These are phyloP conservation scores for Clarkia xantiana DNA, from an alignment of 345 rosid genomes.

Conservation along the genomic window DNA sequence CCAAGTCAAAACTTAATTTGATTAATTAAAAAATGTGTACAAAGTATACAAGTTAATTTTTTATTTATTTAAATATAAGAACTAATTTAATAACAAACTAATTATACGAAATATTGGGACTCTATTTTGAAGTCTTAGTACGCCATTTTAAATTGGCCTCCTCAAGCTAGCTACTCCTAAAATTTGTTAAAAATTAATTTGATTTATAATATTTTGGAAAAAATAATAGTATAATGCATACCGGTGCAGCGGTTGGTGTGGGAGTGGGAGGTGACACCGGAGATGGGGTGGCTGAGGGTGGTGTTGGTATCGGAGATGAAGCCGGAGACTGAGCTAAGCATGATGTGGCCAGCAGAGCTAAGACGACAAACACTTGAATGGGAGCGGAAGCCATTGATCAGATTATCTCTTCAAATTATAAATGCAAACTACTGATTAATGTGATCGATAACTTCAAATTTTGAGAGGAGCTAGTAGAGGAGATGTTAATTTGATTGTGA, in stretches of 20 bases:
- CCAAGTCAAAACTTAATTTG: neutral
- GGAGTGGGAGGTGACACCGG: conserved; percentile 20
- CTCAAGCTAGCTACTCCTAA: too few species aligned
- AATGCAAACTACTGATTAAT: too few species aligned
- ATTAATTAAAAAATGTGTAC: too few species aligned
- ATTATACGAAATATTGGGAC: too few species aligned
- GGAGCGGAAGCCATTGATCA: conserved; percentile 30
- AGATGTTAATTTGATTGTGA: neutral
- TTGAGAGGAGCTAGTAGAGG: neutral
- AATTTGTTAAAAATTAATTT: too few species aligned
- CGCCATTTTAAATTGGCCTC: too few species aligned
- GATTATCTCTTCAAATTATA: neutral
- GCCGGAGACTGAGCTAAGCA: conserved; percentile 65
- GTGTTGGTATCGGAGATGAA: conserved; percentile 20
- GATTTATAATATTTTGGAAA: too few species aligned
- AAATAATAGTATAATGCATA: neutral
- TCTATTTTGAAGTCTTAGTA: too few species aligned
- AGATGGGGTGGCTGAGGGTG: conserved; percentile 10
- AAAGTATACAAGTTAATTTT: too few species aligned
- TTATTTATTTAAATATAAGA: too few species aligned
- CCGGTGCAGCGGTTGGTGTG: conserved; percentile 16
- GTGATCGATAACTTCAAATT: neutral
- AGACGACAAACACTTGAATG: conserved; percentile 32
- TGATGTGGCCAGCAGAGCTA: conserved; percentile 54
- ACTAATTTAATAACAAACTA: too few species aligned